A percentile compares a stretch with the other conserved stretches of the same genome.
Evolutionary conservation across 306 rosid species (phyloP).

Genomic region (Dalbergia oliveri): DNA sequence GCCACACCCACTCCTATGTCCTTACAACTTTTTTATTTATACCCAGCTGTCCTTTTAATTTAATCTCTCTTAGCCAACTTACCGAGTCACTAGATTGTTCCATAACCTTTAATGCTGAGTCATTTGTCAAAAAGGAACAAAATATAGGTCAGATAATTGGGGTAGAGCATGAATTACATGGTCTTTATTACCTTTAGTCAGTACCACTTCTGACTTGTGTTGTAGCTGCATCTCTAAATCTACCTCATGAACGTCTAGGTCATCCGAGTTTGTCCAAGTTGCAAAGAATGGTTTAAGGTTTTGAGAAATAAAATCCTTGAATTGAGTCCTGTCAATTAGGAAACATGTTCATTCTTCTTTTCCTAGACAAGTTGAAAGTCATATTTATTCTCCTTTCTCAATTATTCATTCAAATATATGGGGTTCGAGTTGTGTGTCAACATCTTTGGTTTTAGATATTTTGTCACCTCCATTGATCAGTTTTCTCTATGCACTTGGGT

Average conservation of each 20-base stretch:
- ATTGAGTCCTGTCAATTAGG: background rate
- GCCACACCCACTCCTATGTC: background rate
- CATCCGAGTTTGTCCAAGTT: background rate
- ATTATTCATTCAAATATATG: too few species aligned
- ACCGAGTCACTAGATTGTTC: background rate
- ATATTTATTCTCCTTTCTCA: background rate
- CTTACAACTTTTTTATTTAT: too few species aligned
- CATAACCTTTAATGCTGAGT: background rate
- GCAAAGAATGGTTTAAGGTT: background rate
- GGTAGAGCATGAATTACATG: too few species aligned
- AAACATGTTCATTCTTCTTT: background rate
- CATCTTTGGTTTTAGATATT: too few species aligned
- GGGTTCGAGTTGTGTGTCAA: too few species aligned
- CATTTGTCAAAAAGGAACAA: too few species aligned
- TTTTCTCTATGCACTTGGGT: background rate
- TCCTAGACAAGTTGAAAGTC: background rate
- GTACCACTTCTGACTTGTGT: too few species aligned
- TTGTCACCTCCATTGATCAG: too few species aligned
- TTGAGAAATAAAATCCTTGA: background rate
- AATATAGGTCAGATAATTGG: too few species aligned
- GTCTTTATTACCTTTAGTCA: too few species aligned
- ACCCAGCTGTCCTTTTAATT: too few species aligned
- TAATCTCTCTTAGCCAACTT: background rate
- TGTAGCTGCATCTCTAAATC: background rate
- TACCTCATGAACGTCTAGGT: background rate